phyloP scores from a whole-genome alignment of 306 rosid genomes.

The Vachellia collinsii region DNA sequence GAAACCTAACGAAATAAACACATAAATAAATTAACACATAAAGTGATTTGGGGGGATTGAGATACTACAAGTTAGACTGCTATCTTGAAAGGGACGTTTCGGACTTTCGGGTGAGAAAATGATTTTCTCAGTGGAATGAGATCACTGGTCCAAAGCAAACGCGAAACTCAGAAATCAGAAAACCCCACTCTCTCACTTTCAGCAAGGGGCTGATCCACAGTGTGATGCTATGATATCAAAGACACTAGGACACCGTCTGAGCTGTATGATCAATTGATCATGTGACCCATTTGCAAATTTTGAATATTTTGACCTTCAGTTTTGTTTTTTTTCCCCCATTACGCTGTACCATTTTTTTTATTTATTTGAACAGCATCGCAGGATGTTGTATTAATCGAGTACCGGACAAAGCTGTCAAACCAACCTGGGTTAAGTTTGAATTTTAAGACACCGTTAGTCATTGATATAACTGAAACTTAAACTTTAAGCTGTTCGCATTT shows the following conservation, averaged over 20 bases:
- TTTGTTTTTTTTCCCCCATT: neutral
- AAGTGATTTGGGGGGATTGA: conserved; percentile 29
- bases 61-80: conserved; percentile 35
- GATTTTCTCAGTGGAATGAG: conserved; percentile 28
- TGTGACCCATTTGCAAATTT: conserved; percentile 38
- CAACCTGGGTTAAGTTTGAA: neutral
- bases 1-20: conserved; percentile 9
- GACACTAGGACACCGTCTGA: conserved; percentile 25
- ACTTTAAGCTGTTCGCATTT: neutral
- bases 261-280: conserved; percentile 46
- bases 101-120: neutral
- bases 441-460: neutral
- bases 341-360: neutral
- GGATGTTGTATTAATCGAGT: neutral
- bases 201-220: neutral
- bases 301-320: conserved; percentile 32
- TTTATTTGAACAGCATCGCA: too few relatives aligned
- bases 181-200: conserved; percentile 3
- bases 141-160: conserved; percentile 26
- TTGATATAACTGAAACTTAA: neutral
- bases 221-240: neutral
- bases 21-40: neutral
- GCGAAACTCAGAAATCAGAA: neutral
- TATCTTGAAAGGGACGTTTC: conserved; percentile 40
- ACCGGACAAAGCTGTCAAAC: neutral